Conservation (phyloP, 163 green algal species). For the Trebouxia gelatinosa region DNA sequence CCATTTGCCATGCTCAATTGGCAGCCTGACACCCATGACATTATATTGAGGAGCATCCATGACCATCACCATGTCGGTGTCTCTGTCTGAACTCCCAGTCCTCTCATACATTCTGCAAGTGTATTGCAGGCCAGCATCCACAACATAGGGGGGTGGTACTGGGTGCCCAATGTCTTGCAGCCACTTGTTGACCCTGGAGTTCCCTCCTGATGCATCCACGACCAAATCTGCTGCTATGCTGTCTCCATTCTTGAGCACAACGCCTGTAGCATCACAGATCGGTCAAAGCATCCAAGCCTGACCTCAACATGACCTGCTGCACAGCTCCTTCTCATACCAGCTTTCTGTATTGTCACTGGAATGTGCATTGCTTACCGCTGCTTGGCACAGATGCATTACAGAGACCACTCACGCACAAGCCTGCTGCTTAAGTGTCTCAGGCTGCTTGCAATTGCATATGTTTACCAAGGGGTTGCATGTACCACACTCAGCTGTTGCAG, state of each 20-base stretch:
- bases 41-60: neutral
- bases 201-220: constrained; percentile 27
- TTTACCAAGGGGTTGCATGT: too few species aligned
- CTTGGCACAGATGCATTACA: too few species aligned
- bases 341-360: too few species aligned
- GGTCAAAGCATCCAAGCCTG: too few species aligned
- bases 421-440: too few species aligned
- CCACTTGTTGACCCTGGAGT: constrained; percentile 10
- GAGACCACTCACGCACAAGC: too few species aligned
- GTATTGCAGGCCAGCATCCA: constrained; percentile 23
- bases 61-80: neutral
- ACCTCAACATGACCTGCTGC: too few species aligned
- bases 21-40: neutral
- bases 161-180: neutral
- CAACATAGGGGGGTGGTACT: neutral
- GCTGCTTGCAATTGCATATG: too few species aligned
- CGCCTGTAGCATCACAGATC: too few species aligned
- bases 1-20: constrained; percentile 29
- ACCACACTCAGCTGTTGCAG: too few species aligned
- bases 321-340: too few species aligned
- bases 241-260: constrained; percentile 9
- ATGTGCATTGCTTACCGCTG: too few species aligned
- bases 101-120: constrained; percentile 23
- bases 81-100: neutral
- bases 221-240: constrained; percentile 25